Conservation (phyloP, 2,329 filamentous ascomycete genomes). For the Apiospora phragmitis region DNA sequence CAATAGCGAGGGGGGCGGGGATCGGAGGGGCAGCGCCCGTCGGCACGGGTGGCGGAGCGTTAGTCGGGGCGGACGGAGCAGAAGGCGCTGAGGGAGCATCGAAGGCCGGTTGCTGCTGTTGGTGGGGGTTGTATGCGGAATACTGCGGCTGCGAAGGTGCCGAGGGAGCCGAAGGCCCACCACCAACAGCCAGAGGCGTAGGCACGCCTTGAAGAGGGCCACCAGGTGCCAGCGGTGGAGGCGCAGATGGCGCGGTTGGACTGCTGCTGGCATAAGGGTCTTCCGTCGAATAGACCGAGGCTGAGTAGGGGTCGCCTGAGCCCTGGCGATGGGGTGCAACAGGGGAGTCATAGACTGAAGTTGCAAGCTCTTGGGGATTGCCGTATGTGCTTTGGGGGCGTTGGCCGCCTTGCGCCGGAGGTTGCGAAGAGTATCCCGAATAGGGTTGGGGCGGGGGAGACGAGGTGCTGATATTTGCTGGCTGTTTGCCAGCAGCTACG, state of each 20-base stretch:
- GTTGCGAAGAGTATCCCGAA: constrained; percentile 33
- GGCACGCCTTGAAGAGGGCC: constrained; percentile 24
- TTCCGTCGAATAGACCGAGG: constrained; percentile 50
- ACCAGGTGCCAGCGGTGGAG: constrained; percentile 29
- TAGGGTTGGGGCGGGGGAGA: constrained; percentile 53
- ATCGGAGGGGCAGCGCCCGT: constrained; percentile 42
- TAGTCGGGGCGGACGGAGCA: constrained; percentile 22
- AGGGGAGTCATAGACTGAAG: constrained; percentile 75
- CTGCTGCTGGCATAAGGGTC: constrained; percentile 37
- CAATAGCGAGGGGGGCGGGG: constrained; percentile 34
- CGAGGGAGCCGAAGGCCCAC: constrained; percentile 23
- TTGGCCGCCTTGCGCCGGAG: constrained; percentile 44
- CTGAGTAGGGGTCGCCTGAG: constrained; percentile 44
- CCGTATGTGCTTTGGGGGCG: constrained; percentile 69
- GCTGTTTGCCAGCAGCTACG: constrained; percentile 48
- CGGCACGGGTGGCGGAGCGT: constrained; percentile 34
- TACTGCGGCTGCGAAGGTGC: constrained; percentile 39
- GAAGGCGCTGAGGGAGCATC: constrained; percentile 21
- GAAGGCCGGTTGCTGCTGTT: constrained; percentile 30
- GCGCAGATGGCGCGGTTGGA: constrained; percentile 29
- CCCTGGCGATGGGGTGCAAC: constrained; percentile 52
- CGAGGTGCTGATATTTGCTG: constrained; percentile 51
- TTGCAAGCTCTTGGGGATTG: constrained; percentile 75
- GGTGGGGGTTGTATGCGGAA: constrained; percentile 28
- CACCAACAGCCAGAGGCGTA: constrained; percentile 26